Base-by-base conservation (phyloP, 257 asterid genomes). In the Ilex asprella region DNA sequence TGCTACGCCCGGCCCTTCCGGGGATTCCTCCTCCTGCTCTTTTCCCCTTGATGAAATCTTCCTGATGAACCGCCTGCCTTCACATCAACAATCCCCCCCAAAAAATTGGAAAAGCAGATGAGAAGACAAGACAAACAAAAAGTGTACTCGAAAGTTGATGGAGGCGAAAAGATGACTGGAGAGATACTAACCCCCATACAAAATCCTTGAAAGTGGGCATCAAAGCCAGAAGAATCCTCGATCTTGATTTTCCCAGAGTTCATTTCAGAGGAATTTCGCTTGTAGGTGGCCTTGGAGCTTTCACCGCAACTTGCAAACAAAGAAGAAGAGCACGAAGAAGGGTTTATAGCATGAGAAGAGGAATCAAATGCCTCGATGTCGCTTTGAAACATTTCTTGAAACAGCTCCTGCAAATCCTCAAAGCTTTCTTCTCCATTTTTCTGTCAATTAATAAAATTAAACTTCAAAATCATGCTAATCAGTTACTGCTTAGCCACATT, bases 371-470 rank as follows among this genome's bases (percentile, higher is more conserved):
- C 59, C 9, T 79, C 91, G 0, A 67, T 10, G 69, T 85, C 94
- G 30, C 79, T 60, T 12, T 82, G 79, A 67, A 87, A 78, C 70
- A 90, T 67, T 55, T 85, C 86, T 6, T 87, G 71, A 21, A 87
- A 90, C 41, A 87, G 68, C 54, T 81, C 85, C 72, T 87, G 95
- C 70, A 90, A 70, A 31, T 85, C 84, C 76, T 84, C 86, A 1
- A 87, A 82, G 15, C 82, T 84, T 68, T 83, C 88, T 46, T 73
- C 79, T 50, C 78, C 70, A 0, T 69, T 80, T 63, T 66, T 88
- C 97, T 90, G 88, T 61, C 76, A 76, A 63, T 27, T 6, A 61
- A 75, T 13, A 65, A 0, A 63, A 77, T 78, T 58, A 57, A 67
- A 74, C 65, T 64, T 70, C 56, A 79, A 73, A 63, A 74, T 52